Evolutionary conservation across 163 green algal species (phyloP).

Genomic region (Chlamydomonas reinhardtii): DNA sequence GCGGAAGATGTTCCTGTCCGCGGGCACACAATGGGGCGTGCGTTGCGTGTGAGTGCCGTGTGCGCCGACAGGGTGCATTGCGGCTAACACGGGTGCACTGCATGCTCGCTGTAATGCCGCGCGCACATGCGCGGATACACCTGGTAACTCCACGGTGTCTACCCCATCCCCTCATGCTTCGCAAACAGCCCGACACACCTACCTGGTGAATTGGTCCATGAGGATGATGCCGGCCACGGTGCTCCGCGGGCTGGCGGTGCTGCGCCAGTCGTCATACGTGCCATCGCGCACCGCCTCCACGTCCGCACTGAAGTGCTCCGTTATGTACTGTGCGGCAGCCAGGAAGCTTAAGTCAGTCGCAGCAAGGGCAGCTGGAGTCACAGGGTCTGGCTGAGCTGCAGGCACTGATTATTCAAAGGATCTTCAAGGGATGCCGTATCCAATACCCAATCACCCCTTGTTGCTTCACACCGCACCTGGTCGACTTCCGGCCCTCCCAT

Average conservation of each 20-base stretch:
- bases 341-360: too few relatives aligned
- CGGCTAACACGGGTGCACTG: too few relatives aligned
- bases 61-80: too few relatives aligned
- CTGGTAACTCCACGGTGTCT: too few relatives aligned
- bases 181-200: too few relatives aligned
- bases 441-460: too few relatives aligned
- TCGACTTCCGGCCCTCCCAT: conserved; percentile 1
- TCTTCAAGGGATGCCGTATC: too few relatives aligned
- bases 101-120: background rate
- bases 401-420: background rate
- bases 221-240: conserved; percentile 73
- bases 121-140: background rate
- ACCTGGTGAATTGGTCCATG: conserved; percentile 75
- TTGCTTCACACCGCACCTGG: background rate
- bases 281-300: conserved; percentile 27
- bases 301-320: conserved; percentile 44
- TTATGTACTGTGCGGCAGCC: conserved; percentile 47
- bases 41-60: too few relatives aligned
- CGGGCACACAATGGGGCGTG: background rate
- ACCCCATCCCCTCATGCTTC: too few relatives aligned
- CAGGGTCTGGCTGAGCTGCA: too few relatives aligned
- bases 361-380: background rate
- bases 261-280: conserved; percentile 46
- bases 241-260: background rate
- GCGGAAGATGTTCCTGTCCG: conserved; percentile 69